Base-by-base conservation (phyloP, 805 yeast genomes). In the Candida coleopterorum region DNA sequence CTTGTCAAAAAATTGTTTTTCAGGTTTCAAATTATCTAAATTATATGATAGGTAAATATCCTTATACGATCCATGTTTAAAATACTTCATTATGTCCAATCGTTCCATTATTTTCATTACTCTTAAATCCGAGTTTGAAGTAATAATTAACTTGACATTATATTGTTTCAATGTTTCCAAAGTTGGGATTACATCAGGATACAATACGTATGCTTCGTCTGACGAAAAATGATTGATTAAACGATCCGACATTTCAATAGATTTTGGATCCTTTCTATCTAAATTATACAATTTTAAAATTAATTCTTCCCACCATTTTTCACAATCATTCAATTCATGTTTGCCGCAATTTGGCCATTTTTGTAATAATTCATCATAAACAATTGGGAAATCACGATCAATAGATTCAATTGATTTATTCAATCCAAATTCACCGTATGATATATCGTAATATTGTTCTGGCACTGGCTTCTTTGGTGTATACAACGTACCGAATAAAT, bases 401-500 rank as follows among this genome's bases (percentile, higher is more conserved):
- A 60, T 53, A 4, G 54, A 44, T 9, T 51, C 54, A 1, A 45
- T 43, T 9, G 59, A 47, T 34, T 58, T 54, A 6, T 41, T 49
- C 4, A 76, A 41, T 1, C 78, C 79, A 50, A 68, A 68, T 30
- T 63, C 63, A 6, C 49, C 35, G 12, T 35, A 25, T 0, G 77
- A 77, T 4, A 79, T 68, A 3, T 59, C 52, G 29, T 68, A 60
- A 48, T 82, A 82, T 42, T 74, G 80, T n/a, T 60, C 55, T 27
- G 73, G 55, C 0, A 81, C 72, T 0, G 84, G 75, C 20, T 58
- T 57, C 14, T 61, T 64, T 2, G 88, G 83, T 0, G 73, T 60
- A 50, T 79, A 81, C 7, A 82, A 53, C 0, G 89, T 82, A 29
- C 76, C 79, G 56, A 79, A 82, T 0, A 81, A 84, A 55, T 82